Conservation (phyloP, 176 grass and related monocot species). For the Oryza brachyantha region DNA sequence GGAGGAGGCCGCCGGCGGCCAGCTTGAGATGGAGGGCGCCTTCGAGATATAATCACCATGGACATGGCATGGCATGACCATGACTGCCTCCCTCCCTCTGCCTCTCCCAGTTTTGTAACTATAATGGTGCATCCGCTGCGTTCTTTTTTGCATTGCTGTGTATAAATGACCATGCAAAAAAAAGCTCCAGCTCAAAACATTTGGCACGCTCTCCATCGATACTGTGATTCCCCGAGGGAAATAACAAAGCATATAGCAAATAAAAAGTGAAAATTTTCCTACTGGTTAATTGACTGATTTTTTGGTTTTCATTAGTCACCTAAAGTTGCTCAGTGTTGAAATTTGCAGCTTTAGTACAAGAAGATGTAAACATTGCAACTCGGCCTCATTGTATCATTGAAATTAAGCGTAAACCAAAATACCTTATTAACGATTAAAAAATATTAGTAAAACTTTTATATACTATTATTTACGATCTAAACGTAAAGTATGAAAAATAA, state of each 20-base stretch:
- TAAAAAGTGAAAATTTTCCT: background rate
- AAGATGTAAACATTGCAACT: too few species aligned
- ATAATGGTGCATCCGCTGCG: background rate
- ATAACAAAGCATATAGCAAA: background rate
- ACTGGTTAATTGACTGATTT: too few species aligned
- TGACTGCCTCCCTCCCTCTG: background rate
- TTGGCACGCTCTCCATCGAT: background rate
- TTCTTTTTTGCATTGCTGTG: background rate
- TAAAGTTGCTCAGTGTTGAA: too few species aligned
- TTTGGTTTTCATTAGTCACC: too few species aligned
- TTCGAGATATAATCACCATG: constrained; percentile 54
- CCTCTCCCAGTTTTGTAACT: constrained; percentile 23
- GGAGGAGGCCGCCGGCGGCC: constrained; percentile 44
- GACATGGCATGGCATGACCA: background rate
- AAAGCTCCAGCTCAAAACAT: background rate
- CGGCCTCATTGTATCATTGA: too few species aligned
- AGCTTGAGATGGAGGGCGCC: constrained; percentile 43
- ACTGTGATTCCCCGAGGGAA: background rate
- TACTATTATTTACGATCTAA: too few species aligned
- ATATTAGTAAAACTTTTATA: too few species aligned
- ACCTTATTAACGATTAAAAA: too few species aligned
- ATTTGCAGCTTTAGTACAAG: too few species aligned
- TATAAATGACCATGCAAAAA: background rate
- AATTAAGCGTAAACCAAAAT: too few species aligned
- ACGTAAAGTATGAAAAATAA: too few species aligned